Base-by-base conservation (phyloP, 2,329 filamentous ascomycete genomes). In the Alternaria arbusti region DNA sequence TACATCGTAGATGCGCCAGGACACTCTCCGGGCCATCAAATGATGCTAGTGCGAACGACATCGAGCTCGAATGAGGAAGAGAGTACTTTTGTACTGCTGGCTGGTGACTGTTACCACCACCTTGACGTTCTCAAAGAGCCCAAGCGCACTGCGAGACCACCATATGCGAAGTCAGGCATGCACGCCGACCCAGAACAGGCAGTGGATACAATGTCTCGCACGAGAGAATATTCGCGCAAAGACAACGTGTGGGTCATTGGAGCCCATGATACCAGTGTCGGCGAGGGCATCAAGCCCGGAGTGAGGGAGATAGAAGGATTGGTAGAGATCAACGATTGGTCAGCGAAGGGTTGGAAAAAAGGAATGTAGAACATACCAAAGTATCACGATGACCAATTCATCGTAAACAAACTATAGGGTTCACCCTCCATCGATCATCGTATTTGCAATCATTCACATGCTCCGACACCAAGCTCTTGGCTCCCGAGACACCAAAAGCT, bases 11-110 rank as follows among this genome's bases (percentile, higher is more conserved):
- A 86, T 66, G 81, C 82, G 0, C 86, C 86, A 0, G 86, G 86
- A 0, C 85, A 87, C 67, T 74, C 86, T 0, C 78, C 83, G 12
- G 86, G 86, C 0, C 86, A 87, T 66, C 74, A 86, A 13, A 87
- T 77, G 74, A 72, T 78, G 72, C 66, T 79, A 23, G 47, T 78
- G 3, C 57, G 75, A 3, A 72, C 71, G 0, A 74, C 66, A 22
- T 59, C 54, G 8, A 8, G 54, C 9, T 51, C 54, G n/a, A n/a
- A 22, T 2, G 58, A 60, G 1, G 64, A 67, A 0, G 56, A 63
- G 10, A 67, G 69, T 23, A 68, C 72, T 1, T 78, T 77, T 52
- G 74, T 77, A 10, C 54, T 79, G 30, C 50, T 79, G 22, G 75
- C 73, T 9, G 76, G 76, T 3, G 76, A 79, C 49, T 73, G 72